Conservation (phyloP, 2,329 filamentous ascomycete species). For the Cryphonectria radicalis region DNA sequence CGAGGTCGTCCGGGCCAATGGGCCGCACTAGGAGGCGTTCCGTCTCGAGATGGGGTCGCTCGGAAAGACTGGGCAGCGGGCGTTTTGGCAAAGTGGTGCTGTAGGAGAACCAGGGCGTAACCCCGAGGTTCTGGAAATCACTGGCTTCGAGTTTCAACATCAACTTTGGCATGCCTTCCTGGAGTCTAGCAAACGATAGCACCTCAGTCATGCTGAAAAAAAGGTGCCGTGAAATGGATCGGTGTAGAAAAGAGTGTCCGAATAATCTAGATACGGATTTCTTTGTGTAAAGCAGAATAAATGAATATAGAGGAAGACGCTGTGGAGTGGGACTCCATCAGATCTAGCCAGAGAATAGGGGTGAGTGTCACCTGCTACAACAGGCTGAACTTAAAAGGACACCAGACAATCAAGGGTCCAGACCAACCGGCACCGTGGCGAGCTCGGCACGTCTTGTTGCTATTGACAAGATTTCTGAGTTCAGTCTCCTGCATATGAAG, state of each 20-base stretch:
- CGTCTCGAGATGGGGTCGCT: conserved; percentile 21
- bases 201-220: background rate
- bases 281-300: background rate
- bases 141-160: background rate
- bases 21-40: conserved; percentile 30
- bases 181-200: background rate
- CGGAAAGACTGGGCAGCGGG: conserved; percentile 21
- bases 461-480: background rate
- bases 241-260: background rate
- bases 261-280: background rate
- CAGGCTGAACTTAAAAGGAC: background rate
- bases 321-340: background rate
- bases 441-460: background rate
- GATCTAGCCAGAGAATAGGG: background rate
- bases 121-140: background rate
- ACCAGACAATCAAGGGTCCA: background rate
- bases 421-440: background rate
- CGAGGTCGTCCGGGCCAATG: conserved; percentile 21
- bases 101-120: conserved; percentile 25
- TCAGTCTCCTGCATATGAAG: background rate
- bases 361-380: background rate
- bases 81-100: conserved; percentile 8
- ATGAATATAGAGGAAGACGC: background rate
- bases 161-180: background rate
- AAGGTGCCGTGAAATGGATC: background rate